Base-by-base conservation (phyloP, 2,329 filamentous ascomycete species). In the Claviceps spartinae region DNA sequence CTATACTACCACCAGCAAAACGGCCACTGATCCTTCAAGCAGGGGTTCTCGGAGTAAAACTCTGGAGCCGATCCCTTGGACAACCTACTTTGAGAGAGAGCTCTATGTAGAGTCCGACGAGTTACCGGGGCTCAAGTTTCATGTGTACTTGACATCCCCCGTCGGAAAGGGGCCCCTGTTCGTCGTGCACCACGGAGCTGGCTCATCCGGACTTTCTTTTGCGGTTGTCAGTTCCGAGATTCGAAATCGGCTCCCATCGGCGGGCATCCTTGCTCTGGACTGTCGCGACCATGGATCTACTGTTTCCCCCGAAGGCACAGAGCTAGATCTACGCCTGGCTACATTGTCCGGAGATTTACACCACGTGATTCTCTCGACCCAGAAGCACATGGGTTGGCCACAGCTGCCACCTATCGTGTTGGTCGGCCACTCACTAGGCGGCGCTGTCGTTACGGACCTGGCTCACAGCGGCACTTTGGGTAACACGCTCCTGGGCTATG, bases 171-270 rank as follows among this genome's bases (percentile, higher is more conserved):
- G 85, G 0, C 89, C 91, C 0, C 73, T 98, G 5, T 90, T 98
- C 67, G 85, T 97, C 54, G 88, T 86, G 69, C 93, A 98, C 64
- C 93, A 98, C 69, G 93, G 93, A 41, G 93, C 88, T 42, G 93
- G 93, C 16, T 95, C 90, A 4, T 95, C 90, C 0, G 94, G 86
- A 6, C 78, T 97, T 54, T 95, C 89, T 2, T 98, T 97, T 68
- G 90, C 90, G 5, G 75, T 88, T 4, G 81, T 95, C 55, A 81
- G 84, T 2, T 76, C 80, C 45, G 86, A 94, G 64, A 81, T 97
- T 55, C 79, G 83, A 50, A 87, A 85, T 64, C 75, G 80, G 6
- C 73, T 95, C 43, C 88, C 93, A 0, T 74, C 80, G 6, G 86
- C 90, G 2, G 94, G 93, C 1, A 78, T 97, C 42, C 75, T 98